Evolutionary conservation across 371 early-diverging fungal genomes (phyloP), one percentile per base, ranked within the genome.

Genomic region (Rhizopus stolonifer): DNA sequence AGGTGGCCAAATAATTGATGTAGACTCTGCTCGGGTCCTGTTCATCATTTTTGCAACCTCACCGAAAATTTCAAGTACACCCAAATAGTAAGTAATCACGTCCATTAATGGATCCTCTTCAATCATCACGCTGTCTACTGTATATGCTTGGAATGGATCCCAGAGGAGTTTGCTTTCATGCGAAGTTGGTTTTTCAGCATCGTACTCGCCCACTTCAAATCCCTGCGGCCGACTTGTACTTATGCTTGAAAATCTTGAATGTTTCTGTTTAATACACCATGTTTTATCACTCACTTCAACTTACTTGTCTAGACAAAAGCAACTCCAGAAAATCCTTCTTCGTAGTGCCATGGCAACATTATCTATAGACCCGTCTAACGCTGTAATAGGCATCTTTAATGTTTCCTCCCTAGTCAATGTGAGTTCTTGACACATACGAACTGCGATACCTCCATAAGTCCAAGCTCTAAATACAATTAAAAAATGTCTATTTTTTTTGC

Each of bases 381-480:
- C 45, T 4, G 58, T 21, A 33, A 77, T 72, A 0, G 73, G 77
- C 13, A 54, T 36, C 24, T 49, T 55, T 11, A 70, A 46, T 0
- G 67, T 68, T 23, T 67, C 80, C 62, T 86, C 83, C 15, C 73
- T 77, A 56, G 84, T 72, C 25, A 86, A 44, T 0, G 80, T 79
- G 1, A 86, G 49, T 42, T 86, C 83, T 45, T 79, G 71, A 29
- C 81, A 79, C 26, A 77, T 74, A 21, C 86, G 76, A 15, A 84
- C 73, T 8, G 87, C 84, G 60, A 85, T 73, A 19, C 84, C 82
- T 6, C 74, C 78, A 63, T 81, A 87, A 58, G 81, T 78, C 84
- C 84, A 87, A 2, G 85, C 74, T 29, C 81, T 69, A 56, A 13
- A 14, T 32, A 13, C 19, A 14, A 48, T 13, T 43, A 36, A 36